These are phyloP conservation scores for Venturia asperata DNA, from an alignment of 2,329 filamentous ascomycete species.

Conservation along the genomic window DNA sequence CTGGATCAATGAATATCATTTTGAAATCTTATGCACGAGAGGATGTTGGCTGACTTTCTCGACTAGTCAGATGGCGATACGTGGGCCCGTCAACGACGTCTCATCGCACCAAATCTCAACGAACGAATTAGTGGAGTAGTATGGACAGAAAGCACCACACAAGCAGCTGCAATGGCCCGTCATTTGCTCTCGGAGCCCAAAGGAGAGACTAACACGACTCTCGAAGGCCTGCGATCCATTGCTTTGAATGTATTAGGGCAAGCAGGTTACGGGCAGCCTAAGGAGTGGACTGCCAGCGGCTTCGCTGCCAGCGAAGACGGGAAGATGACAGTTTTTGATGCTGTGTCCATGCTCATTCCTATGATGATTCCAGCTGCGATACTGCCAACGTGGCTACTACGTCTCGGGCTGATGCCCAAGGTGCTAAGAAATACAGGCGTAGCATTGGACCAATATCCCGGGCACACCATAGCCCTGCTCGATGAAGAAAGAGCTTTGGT, in stretches of 20 bases:
- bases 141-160: not conserved
- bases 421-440: not conserved
- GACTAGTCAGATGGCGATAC: not conserved
- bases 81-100: slow-evolving; percentile 15
- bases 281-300: not conserved
- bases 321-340: slow-evolving; percentile 10
- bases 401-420: not conserved
- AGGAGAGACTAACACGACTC: not conserved
- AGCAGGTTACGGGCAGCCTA: slow-evolving; percentile 7
- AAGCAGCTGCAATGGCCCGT: slow-evolving; percentile 1
- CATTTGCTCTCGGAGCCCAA: not conserved
- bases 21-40: not conserved
- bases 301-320: not conserved
- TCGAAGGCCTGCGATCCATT: slow-evolving; percentile 13
- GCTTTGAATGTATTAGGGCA: slow-evolving; percentile 14
- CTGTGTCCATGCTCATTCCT: not conserved
- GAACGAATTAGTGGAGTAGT: slow-evolving; percentile 10
- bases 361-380: not conserved
- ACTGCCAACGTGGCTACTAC: not conserved
- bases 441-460: slow-evolving; percentile 1
- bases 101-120: slow-evolving; percentile 16
- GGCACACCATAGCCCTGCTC: not conserved
- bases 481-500: not conserved
- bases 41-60: not conserved
- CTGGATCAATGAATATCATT: not conserved